phyloP scores from a whole-genome alignment of 352 stramenopile genomes.

The Elongisporangium undulatum region DNA sequence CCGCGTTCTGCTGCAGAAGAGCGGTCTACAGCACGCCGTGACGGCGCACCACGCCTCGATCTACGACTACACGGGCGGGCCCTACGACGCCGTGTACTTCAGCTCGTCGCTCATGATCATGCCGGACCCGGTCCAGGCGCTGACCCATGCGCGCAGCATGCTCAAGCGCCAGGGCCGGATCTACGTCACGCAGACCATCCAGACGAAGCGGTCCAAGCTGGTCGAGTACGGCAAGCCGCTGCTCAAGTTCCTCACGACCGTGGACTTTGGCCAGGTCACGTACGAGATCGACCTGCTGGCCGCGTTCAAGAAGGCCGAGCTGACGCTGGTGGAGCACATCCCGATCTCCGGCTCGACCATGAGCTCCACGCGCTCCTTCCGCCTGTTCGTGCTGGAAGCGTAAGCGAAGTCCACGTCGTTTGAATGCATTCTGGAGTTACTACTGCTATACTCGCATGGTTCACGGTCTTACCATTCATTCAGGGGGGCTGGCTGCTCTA shows the following conservation, averaged over 20 bases:
- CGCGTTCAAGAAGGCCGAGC: constrained; percentile 59
- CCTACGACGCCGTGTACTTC: constrained; percentile 91
- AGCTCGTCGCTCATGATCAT: constrained; percentile 91
- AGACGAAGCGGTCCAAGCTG: constrained; percentile 63
- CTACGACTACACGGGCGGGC: constrained; percentile 65
- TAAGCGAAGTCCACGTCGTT: constrained; percentile 10
- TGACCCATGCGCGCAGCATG: constrained; percentile 60
- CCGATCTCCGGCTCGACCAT: constrained; percentile 53
- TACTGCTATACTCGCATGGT: neutral
- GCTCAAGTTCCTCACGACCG: constrained; percentile 91
- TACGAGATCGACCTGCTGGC: constrained; percentile 73
- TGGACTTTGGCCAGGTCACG: constrained; percentile 90
- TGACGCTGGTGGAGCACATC: constrained; percentile 49
- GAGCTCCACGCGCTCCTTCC: constrained; percentile 59
- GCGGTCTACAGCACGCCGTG: constrained; percentile 40
- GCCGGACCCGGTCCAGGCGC: constrained; percentile 80
- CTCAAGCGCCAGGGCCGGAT: constrained; percentile 57
- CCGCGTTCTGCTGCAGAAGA: constrained; percentile 33
- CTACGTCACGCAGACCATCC: constrained; percentile 92
- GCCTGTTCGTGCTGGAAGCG: constrained; percentile 54
- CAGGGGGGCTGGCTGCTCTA: neutral
- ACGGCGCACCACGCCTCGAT: constrained; percentile 72
- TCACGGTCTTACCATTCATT: neutral
- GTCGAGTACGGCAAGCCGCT: constrained; percentile 82
- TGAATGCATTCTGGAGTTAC: neutral